Conservation (phyloP, 176 grass and related monocot species). For the Pontederia paniculata region DNA sequence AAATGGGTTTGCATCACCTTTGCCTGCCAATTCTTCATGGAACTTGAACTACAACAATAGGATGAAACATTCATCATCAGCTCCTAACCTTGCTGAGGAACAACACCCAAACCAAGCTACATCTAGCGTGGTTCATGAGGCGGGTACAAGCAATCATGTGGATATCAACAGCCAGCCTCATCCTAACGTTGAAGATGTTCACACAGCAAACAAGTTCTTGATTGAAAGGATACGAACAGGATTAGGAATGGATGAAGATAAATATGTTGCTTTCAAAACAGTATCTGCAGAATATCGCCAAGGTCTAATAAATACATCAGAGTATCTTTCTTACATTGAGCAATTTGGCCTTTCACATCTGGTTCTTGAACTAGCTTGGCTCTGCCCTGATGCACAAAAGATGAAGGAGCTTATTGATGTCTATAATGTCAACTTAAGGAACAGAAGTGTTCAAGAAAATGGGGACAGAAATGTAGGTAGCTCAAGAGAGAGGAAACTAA, state of each 20-base stretch:
- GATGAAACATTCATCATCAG: conserved; percentile 48
- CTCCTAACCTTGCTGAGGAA: conserved; percentile 39
- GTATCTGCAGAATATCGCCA: conserved; percentile 73
- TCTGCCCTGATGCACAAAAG: conserved; percentile 66
- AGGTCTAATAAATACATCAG: conserved; percentile 48
- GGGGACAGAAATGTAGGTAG: conserved; percentile 20
- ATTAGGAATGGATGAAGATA: conserved; percentile 67
- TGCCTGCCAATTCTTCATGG: conserved; percentile 26
- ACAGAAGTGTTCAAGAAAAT: conserved; percentile 36
- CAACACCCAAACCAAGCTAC: conserved; percentile 29
- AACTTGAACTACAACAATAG: conserved; percentile 34
- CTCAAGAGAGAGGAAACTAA: conserved; percentile 18
- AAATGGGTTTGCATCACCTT: conserved; percentile 25
- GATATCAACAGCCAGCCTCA: conserved; percentile 23
- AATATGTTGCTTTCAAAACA: conserved; percentile 61
- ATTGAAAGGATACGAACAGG: conserved; percentile 66
- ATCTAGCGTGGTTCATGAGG: conserved; percentile 21
- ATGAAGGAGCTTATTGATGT: conserved; percentile 74
- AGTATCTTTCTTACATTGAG: conserved; percentile 89
- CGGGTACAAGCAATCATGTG: conserved; percentile 18
- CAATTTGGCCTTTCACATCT: conserved; percentile 82
- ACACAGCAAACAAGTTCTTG: conserved; percentile 50
- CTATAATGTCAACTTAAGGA: conserved; percentile 43
- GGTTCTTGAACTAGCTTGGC: conserved; percentile 71
- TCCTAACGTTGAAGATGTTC: conserved; percentile 28